Evolutionary conservation across 345 rosid species (phyloP), one percentile per base, ranked within the genome.

Genomic region (Melastoma malabathricum): DNA sequence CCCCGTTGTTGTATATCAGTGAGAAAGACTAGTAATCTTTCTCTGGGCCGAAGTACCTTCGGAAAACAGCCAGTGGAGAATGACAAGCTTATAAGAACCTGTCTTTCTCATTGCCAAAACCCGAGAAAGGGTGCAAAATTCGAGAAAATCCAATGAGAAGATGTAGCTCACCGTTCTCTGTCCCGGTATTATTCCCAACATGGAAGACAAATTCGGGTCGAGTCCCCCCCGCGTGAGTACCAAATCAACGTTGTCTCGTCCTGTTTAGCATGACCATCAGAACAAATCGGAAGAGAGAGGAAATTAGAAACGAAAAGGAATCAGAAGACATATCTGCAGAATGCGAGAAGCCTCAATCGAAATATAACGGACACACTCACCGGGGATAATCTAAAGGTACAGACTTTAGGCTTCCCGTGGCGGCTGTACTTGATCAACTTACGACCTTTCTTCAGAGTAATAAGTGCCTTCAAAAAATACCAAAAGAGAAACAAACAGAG

Each of bases 21-120:
- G 97, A 92, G 72, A 92, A 92, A 20, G 97, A 92, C 64, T 87
- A 69, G 62, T 87, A 87, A 54, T 87, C 98, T 67, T 87, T 87
- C 70, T 92, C 97, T 0, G 95, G 97, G 50, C 90, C 97, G 65
- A 87, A 62, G 67, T 65, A 87, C 73, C 98, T 87, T 72, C 77
- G 77, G 56, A 92, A 92, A 43, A 92, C 97, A 65, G 95, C 81
- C 96, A 84, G 75, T 43, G 29, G 16, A 45, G 57, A 27, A 15
- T 39, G 41, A 47, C 38, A 62, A 52, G 29, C 41, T 34, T 6
- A 34, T 34, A 34, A 34, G 58, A 25, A 47, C 23, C 39, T 15
- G 34, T 31, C 39, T 19, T 44, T 25, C 12, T 48, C 23, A 23
- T 6, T 15, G 13, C 31, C 13, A 14, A 10, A 47, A 55, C 50